A percentile compares a stretch with the other conserved stretches of the same genome.
Evolutionary conservation across 352 stramenopile species (phyloP).

Genomic region (Aphanomyces cochlioides): DNA sequence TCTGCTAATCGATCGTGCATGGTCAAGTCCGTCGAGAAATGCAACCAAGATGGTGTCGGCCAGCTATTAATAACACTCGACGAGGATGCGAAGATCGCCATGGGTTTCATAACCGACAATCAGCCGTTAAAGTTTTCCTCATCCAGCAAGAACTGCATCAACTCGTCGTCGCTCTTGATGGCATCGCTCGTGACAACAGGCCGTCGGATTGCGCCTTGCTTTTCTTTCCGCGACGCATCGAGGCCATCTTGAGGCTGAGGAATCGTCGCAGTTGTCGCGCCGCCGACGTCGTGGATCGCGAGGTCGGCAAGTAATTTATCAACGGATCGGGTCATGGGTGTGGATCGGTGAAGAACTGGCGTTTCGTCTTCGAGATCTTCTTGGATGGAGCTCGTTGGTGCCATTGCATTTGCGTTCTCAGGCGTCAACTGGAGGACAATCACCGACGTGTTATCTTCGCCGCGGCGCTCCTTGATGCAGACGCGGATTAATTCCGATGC

Average conservation of each 20-base stretch:
- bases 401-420: neutral
- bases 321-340: neutral
- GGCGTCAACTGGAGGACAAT: neutral
- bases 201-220: neutral
- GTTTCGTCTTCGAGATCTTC: neutral
- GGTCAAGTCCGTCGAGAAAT: neutral
- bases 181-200: neutral
- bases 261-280: neutral
- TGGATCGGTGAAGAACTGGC: too few species aligned
- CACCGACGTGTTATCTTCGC: conserved; percentile 27
- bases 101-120: neutral
- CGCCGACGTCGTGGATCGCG: neutral
- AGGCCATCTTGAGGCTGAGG: too few species aligned
- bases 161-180: conserved; percentile 30
- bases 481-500: conserved; percentile 11
- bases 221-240: neutral
- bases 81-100: neutral
- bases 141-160: conserved; percentile 32
- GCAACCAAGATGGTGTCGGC: neutral
- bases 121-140: conserved; percentile 28
- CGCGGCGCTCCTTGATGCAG: conserved; percentile 7
- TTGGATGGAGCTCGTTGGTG: neutral
- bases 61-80: neutral
- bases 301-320: neutral
- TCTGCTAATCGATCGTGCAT: conserved; percentile 75